Evolutionary conservation across 306 rosid genomes (phyloP).

Genomic region (Mucuna pruriens): DNA sequence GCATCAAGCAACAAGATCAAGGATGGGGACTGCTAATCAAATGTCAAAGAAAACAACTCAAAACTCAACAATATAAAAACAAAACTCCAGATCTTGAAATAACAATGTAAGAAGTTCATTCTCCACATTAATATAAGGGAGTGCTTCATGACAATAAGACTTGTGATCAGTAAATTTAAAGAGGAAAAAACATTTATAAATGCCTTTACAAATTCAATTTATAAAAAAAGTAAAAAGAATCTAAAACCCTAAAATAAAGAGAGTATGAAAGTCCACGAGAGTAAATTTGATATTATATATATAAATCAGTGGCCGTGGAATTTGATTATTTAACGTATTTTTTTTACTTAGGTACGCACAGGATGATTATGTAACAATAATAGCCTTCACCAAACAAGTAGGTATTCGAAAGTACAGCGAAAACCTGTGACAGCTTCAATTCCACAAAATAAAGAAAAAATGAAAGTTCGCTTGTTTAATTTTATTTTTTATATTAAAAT

Average conservation of each 20-base stretch:
- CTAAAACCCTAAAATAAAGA: not conserved
- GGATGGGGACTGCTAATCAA: not conserved
- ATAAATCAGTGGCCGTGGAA: not conserved
- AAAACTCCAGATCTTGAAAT: not conserved
- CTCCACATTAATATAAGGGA: not conserved
- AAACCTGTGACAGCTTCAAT: not conserved
- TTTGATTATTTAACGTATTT: not conserved
- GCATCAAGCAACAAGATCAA: conserved; percentile 9
- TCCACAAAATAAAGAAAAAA: not conserved
- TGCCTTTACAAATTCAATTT: not conserved
- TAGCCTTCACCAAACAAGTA: not conserved
- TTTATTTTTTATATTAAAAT: not conserved
- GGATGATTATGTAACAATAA: not conserved
- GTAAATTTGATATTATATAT: not conserved
- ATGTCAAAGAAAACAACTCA: not conserved
- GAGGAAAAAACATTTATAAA: not conserved
- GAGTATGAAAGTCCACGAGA: conserved; percentile 22
- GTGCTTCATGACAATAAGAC: not conserved
- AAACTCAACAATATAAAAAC: conserved; percentile 7
- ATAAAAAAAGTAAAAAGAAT: not conserved
- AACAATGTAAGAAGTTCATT: conserved; percentile 18
- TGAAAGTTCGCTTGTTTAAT: not conserved
- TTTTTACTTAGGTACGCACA: not conserved
- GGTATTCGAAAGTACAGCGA: not conserved
- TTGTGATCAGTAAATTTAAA: not conserved